These are phyloP conservation scores for Fusarium sp. DNA, from an alignment of 2,329 filamentous ascomycete species.

Conservation along the genomic window DNA sequence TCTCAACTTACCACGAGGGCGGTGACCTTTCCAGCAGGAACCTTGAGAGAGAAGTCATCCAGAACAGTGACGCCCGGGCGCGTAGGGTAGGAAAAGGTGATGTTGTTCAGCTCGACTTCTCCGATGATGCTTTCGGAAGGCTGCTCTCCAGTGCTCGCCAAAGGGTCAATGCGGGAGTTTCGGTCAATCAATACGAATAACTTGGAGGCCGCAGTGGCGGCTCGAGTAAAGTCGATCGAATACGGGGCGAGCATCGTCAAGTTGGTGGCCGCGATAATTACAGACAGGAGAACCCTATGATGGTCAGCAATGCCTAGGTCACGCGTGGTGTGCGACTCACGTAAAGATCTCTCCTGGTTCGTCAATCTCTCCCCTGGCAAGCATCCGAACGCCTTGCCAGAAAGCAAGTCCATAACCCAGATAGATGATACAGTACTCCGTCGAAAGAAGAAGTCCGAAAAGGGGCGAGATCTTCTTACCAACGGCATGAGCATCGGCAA, in stretches of 20 bases:
- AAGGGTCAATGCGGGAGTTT: background rate
- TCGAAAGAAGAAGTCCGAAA: background rate
- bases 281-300: background rate
- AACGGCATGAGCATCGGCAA: background rate
- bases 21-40: background rate
- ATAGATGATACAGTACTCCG: background rate
- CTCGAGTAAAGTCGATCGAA: background rate
- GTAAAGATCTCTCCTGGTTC: background rate
- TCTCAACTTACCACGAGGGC: background rate
- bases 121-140: background rate
- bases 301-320: background rate
- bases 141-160: background rate
- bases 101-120: background rate
- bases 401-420: background rate
- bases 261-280: background rate
- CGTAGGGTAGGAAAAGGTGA: background rate
- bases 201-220: background rate
- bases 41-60: background rate
- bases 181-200: background rate
- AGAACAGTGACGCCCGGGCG: background rate
- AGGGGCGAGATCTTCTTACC: background rate
- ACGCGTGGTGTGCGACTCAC: background rate
- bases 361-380: background rate
- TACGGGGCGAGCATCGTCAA: background rate
- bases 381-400: background rate